Evolutionary conservation across 345 rosid species (phyloP), one percentile per base, ranked within the genome.

Genomic region (Camelina hispida): DNA sequence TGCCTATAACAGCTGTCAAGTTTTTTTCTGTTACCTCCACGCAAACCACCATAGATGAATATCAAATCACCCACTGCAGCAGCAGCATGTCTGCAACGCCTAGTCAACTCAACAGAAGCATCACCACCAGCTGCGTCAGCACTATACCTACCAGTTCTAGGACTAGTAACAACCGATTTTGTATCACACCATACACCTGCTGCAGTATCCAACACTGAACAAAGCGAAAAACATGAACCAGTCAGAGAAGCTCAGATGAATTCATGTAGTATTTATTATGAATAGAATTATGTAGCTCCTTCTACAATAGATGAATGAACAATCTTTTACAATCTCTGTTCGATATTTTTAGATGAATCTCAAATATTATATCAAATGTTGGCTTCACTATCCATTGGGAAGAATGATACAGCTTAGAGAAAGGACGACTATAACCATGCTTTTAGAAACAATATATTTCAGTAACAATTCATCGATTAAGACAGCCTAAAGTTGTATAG

Each of bases 121-220:
- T 95, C 99, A 54, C 96, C 99, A 63, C 96, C 98, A 75, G 98
- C 96, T 72, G 96, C 97, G 72, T 89, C 97, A 64, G 96, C 97
- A 78, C 97, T 88, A 80, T 85, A 92, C 75, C 90, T 87, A 50
- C 94, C 97, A 57, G 97, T 89, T 78, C 97, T 88, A 62, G 98
- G 98, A 83, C 87, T 92, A 62, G 91, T 95, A 66, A 95, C 96
- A 76, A 95, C 98, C 78, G 98, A 95, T 76, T 92, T 95, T 62
- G 97, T 92, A 84, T 95, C 99, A 81, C 99, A 95, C 99, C 99
- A 95, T 71, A 95, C 98, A 71, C 99, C 99, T 22, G 99, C 98
- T 60, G 99, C 98, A 74, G 99, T 95, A 86, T 95, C 99, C 87
- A 95, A 83, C 63, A 95, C 99, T 95, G 76, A 34, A 86, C 53